A percentile compares a stretch with the other conserved stretches of the same genome.
These are phyloP conservation scores for Annona cherimola DNA, from an alignment of 164 flowering plant genomes.

Conservation along the genomic window DNA sequence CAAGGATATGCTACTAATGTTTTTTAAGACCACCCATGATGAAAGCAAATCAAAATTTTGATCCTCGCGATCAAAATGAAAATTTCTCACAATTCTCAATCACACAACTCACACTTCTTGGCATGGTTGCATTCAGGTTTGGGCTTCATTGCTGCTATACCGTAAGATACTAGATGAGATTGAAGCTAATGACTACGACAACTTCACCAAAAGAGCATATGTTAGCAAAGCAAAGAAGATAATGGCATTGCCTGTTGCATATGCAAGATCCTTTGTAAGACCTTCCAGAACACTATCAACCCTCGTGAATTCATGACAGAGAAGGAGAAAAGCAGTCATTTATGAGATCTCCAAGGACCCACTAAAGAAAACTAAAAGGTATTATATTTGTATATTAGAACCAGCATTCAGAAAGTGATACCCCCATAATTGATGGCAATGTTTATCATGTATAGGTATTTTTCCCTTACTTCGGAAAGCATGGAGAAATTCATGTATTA, in stretches of 20 bases:
- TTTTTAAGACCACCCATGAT: not conserved
- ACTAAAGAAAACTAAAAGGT: not conserved
- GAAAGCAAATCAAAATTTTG: not conserved
- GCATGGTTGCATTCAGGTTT: slow-evolving; percentile 44
- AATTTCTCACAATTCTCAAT: not conserved
- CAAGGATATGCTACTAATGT: no score
- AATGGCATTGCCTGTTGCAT: slow-evolving; percentile 61
- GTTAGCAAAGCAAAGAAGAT: slow-evolving; percentile 77
- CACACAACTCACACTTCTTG: not conserved
- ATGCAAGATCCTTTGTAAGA: slow-evolving; percentile 43
- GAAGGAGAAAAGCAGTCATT: not conserved
- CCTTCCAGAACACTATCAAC: slow-evolving; percentile 30
- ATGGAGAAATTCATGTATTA: not conserved
- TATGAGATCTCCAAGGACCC: not conserved
- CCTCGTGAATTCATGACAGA: slow-evolving; percentile 25
- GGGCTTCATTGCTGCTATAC: slow-evolving; percentile 76
- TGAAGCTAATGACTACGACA: slow-evolving; percentile 82
- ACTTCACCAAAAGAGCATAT: slow-evolving; percentile 85
- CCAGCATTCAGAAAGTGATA: not conserved
- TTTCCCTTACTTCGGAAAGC: not conserved
- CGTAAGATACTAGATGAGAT: slow-evolving; percentile 79
- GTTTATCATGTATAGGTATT: not conserved
- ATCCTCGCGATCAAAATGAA: not conserved
- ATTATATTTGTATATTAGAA: not conserved
- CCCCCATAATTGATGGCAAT: not conserved